Conservation (phyloP, 192 early-diverging fungal genomes). For the Backusella tuberculispora region DNA sequence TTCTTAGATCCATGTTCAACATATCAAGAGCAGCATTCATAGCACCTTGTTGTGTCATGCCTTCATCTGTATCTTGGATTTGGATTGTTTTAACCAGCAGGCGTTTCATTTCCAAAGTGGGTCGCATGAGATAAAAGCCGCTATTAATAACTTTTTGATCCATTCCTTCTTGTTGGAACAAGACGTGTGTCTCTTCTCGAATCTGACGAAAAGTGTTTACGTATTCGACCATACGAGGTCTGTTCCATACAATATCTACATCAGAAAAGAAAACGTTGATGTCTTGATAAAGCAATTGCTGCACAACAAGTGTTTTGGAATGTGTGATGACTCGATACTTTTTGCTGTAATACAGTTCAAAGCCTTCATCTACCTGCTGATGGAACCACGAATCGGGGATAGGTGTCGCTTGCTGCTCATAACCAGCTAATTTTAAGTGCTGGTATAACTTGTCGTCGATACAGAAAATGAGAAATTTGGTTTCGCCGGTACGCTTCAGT, state of each 20-base stretch:
- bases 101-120: slow-evolving; percentile 24
- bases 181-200: slow-evolving; percentile 22
- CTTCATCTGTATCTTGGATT: slow-evolving; percentile 27
- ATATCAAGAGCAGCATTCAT: slow-evolving; percentile 28
- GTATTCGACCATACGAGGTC: slow-evolving; percentile 19
- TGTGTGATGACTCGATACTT: slow-evolving; percentile 29
- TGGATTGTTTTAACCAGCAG: slow-evolving; percentile 24
- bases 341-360: slow-evolving; percentile 6
- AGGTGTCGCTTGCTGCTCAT: slow-evolving; percentile 18
- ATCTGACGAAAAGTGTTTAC: slow-evolving; percentile 22
- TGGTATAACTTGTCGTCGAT: slow-evolving; percentile 26
- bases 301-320: slow-evolving; percentile 31
- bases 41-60: slow-evolving; percentile 29
- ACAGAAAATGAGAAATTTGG: slow-evolving; percentile 30
- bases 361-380: not conserved
- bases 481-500: slow-evolving; percentile 21
- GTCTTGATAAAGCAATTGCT: slow-evolving; percentile 32
- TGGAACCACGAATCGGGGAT: slow-evolving; percentile 38
- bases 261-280: slow-evolving; percentile 37
- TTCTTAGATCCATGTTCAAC: slow-evolving; percentile 21
- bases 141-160: slow-evolving; percentile 21
- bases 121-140: slow-evolving; percentile 39
- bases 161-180: slow-evolving; percentile 28
- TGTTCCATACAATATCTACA: slow-evolving; percentile 34
- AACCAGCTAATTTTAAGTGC: slow-evolving; percentile 18